Base-by-base conservation (phyloP, 2,329 filamentous ascomycete genomes). In the Colletotrichum magnum region DNA sequence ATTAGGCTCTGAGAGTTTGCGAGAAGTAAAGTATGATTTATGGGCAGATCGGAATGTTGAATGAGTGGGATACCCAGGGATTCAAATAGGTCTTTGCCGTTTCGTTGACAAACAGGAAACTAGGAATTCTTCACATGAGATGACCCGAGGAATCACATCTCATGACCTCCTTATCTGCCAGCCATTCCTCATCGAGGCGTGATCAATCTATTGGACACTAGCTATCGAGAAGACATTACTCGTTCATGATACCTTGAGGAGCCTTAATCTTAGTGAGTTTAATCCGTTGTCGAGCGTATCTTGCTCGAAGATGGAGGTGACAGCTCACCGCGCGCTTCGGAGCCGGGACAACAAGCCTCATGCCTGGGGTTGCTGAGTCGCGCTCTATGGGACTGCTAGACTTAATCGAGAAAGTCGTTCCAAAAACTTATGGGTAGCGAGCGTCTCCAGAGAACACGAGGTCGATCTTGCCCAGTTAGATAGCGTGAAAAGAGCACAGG, bases 341-440 rank as follows among this genome's bases (percentile, higher is more conserved):
- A 4, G 16, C 13, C 41, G 41, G 41, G 13, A 15, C 15, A 43
- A 43, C 41, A 43, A 43, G 41, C 41, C 41, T 43, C 15, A 43
- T 43, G 41, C 41, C 41, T 63, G 59, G 47, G 39, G 39, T 26
- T n/a, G 36, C 59, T 63, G 59, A 63, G 39, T 63, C 59, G 59
- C 36, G 59, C 18, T 28, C 9, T 16, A 54, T 24, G 39, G 59
- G 41, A 21, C 50, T 28, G 16, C 59, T 48, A 63, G n/a, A 32
- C 59, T 54, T 13, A n/a, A 47, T 63, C 26, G 15, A 56, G 50
- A 47, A 63, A 61, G 48, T 52, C 41, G 58, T 13, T 53, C 21
- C 41, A 26, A 16, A 53, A 13, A 26, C 21, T 12, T 61, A 18
- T 51, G n/a, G 48, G 16, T 21, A 18, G 36, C 28, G 47, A 43